A percentile compares a stretch with the other conserved stretches of the same genome.
These are phyloP conservation scores for Centaurea solstitialis DNA, from an alignment of 129 eudicot species.

Conservation along the genomic window DNA sequence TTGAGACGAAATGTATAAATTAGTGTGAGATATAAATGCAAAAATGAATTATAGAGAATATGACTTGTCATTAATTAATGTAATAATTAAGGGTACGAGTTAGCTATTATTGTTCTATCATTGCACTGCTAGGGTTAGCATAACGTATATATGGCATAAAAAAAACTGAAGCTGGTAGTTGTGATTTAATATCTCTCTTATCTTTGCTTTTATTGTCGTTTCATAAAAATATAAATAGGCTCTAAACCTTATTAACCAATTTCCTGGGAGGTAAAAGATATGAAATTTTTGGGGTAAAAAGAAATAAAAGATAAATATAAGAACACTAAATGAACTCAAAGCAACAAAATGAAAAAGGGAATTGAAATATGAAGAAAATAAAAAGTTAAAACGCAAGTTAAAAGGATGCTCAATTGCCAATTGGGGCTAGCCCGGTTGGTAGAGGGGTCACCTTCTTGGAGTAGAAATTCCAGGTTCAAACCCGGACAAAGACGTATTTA, in stretches of 20 bases:
- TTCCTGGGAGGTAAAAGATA: neutral
- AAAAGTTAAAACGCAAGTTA: constrained; percentile 23
- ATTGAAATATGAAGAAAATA: neutral
- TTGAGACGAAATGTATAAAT: neutral
- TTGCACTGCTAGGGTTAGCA: neutral
- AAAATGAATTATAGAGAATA: neutral
- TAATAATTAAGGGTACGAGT: neutral
- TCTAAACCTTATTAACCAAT: neutral
- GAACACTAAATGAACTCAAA: no score
- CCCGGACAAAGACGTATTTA: no score
- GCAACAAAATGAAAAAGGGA: neutral
- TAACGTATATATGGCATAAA: neutral
- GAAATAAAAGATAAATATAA: neutral
- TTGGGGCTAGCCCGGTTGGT: no score
- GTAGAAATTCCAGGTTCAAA: no score
- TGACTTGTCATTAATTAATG: neutral
- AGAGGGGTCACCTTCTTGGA: no score
- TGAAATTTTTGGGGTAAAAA: neutral
- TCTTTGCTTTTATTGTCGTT: neutral
- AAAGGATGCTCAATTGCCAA: neutral
- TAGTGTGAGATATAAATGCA: neutral
- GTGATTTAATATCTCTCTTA: neutral
- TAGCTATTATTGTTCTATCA: neutral
- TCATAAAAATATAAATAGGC: neutral
- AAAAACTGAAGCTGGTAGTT: neutral